Base-by-base conservation (phyloP, 768 basidiomycete genomes). In the Leucosporidium yakuticum region DNA sequence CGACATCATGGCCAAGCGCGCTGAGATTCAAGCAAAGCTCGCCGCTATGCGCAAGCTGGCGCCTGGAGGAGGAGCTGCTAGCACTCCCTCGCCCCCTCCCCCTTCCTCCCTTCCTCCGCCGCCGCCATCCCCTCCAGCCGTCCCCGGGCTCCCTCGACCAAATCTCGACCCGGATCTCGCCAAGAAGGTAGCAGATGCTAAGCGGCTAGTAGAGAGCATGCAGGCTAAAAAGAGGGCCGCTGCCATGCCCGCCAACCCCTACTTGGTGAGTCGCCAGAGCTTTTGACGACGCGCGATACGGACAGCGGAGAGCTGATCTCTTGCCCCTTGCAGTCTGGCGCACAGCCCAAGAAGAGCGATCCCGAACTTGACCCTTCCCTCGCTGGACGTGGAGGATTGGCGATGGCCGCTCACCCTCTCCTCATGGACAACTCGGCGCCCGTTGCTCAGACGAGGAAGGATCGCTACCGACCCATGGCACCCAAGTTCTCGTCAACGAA, bases 401-500 rank as follows among this genome's bases (percentile, higher is more conserved):
- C 90, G 78, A 92, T 93, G 89, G 86, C 90, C 2, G 91, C 91
- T 0, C 91, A 94, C 77, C 91, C 91, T 4, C 81, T 93, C 29
- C 79, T 95, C 31, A 82, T 93, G 48, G 90, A 92, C 55, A 83
- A 11, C 75, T 80, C 4, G 80, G 83, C 36, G n/a, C 5, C 84
- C 83, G 4, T 87, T 87, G 79, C 71, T 6, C 87, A 87, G 32
- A 90, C 89, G 80, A 73, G 75, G 59, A 91, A 94, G 78, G 91
- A 96, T 78, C 81, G 89, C 69, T 96, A 96, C 80, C 95, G 94
- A 77, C 92, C 95, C 23, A 97, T 99, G 94, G 93, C 94, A 71
- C 96, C 96, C 60, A 99, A 99, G 79, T 99, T 98, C 78, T 90
- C 94, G 0, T 91, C 91, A 4, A 93, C 95, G 79, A 92, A 88